Evolutionary conservation across 257 asterid genomes (phyloP).

Genomic region (Fraxinus excelsior): DNA sequence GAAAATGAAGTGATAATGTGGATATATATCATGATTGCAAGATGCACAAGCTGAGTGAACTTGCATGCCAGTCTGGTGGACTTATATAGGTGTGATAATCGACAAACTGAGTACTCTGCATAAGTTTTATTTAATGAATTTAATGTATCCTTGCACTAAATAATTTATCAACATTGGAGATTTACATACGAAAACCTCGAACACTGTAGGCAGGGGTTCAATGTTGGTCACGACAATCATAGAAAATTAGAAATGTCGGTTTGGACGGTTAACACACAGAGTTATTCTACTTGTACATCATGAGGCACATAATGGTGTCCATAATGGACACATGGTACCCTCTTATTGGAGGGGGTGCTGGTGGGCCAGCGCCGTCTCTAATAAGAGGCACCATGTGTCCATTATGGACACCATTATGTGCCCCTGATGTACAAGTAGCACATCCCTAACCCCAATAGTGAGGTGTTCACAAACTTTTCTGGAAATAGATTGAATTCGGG

Average conservation of each 20-base stretch:
- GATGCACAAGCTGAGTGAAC: slow-evolving; percentile 4
- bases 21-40: neutral
- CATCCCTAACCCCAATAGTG: too few relatives aligned
- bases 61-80: neutral
- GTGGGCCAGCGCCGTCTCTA: too few relatives aligned
- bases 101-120: neutral
- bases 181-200: slow-evolving; percentile 8
- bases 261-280: slow-evolving; percentile 43
- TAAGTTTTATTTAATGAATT: neutral
- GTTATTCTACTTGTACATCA: too few relatives aligned
- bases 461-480: slow-evolving; percentile 6
- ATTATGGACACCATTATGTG: too few relatives aligned
- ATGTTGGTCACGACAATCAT: slow-evolving; percentile 13
- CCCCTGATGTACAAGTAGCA: too few relatives aligned
- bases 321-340: too few relatives aligned
- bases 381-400: too few relatives aligned
- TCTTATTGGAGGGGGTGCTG: too few relatives aligned
- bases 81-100: slow-evolving; percentile 22
- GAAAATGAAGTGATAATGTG: neutral
- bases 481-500: too few relatives aligned
- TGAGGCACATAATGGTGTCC: too few relatives aligned
- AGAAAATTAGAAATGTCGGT: slow-evolving; percentile 41
- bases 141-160: neutral
- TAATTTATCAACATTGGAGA: neutral
- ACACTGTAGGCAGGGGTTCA: slow-evolving; percentile 13